Conservation (phyloP, 805 yeast genomes). For the Kuraishia hungarica region DNA sequence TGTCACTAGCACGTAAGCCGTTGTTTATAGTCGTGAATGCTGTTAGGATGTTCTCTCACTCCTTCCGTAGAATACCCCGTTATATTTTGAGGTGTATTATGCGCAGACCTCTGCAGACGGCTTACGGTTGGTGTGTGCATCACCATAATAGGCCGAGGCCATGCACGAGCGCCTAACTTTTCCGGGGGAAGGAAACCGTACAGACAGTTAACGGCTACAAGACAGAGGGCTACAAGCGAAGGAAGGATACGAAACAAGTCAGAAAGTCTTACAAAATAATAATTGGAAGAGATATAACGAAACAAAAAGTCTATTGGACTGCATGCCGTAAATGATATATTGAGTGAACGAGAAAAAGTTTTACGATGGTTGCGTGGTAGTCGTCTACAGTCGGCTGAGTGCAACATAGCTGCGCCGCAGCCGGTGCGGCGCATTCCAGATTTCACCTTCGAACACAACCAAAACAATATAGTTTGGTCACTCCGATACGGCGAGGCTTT, state of each 20-base stretch:
- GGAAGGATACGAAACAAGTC: no score
- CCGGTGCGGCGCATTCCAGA: background rate
- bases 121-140: background rate
- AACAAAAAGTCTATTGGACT: no score
- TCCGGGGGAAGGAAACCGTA: background rate
- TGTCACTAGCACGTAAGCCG: no score
- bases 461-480: background rate
- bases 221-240: no score
- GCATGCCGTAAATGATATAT: no score
- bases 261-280: no score
- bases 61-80: background rate
- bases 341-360: background rate
- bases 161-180: background rate
- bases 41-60: background rate
- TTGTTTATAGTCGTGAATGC: no score
- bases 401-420: background rate
- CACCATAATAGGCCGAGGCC: background rate
- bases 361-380: background rate
- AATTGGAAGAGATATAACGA: no score
- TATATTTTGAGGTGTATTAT: no score
- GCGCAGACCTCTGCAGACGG: background rate
- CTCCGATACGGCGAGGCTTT: background rate
- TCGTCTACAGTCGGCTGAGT: background rate
- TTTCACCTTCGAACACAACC: background rate
- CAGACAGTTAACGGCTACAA: background rate